These are phyloP conservation scores for Lodderomyces metapsilosis DNA, from an alignment of 1,139 yeast species.

Conservation along the genomic window DNA sequence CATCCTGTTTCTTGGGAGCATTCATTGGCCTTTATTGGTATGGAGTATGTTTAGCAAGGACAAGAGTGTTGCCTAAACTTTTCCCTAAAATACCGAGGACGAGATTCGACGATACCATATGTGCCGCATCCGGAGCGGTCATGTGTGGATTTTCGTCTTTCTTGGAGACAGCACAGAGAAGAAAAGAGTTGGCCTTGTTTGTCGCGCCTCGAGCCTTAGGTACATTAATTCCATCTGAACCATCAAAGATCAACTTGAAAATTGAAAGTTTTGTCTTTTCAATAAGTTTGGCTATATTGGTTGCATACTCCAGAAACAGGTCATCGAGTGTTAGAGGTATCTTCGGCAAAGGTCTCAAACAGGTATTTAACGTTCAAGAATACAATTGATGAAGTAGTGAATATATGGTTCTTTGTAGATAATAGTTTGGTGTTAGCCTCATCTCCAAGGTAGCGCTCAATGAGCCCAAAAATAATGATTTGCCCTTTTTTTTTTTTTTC, in stretches of 20 bases:
- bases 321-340: constrained; percentile 34
- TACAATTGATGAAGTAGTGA: constrained; percentile 11
- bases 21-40: constrained; percentile 37
- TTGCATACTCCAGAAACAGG: constrained; percentile 29
- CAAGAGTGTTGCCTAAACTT: constrained; percentile 27
- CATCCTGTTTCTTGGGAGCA: constrained; percentile 34
- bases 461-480: too few species aligned
- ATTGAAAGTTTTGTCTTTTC: constrained; percentile 32
- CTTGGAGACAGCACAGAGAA: constrained; percentile 31
- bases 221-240: constrained; percentile 29
- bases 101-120: constrained; percentile 30
- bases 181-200: constrained; percentile 41
- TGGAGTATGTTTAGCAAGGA: constrained; percentile 36
- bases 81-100: constrained; percentile 29
- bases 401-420: too few species aligned
- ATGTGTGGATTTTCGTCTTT: constrained; percentile 36
- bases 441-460: too few species aligned
- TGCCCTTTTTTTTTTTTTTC: too few species aligned
- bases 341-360: constrained; percentile 31
- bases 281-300: constrained; percentile 32
- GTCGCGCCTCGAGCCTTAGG: constrained; percentile 41
- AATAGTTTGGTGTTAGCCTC: too few species aligned
- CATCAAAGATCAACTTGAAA: constrained; percentile 24
- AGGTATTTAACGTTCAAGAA: constrained; percentile 19
- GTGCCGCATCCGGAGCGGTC: constrained; percentile 30